Evolutionary conservation across 2,329 filamentous ascomycete species (phyloP).

Genomic region (Aspergillus sp.): DNA sequence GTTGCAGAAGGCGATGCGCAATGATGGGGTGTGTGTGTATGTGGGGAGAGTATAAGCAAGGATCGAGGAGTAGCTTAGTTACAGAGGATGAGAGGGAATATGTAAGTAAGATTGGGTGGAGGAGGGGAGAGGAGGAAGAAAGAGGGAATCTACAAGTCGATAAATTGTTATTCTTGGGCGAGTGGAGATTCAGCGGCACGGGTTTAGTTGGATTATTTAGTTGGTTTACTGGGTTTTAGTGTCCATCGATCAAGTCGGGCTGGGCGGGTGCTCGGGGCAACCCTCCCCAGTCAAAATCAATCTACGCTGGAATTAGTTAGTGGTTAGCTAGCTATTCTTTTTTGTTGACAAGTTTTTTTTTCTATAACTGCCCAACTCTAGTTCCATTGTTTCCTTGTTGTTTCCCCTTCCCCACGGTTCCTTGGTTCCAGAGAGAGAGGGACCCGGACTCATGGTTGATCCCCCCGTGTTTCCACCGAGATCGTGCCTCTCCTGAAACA

Average conservation of each 20-base stretch:
- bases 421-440: not conserved
- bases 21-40: not conserved
- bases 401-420: not conserved
- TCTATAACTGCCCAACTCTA: not conserved
- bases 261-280: slow-evolving; percentile 27
- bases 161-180: slow-evolving; percentile 13
- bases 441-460: not conserved
- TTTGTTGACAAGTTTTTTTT: no score
- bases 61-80: not conserved
- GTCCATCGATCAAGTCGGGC: slow-evolving; percentile 10
- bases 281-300: slow-evolving; percentile 8
- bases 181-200: slow-evolving; percentile 12
- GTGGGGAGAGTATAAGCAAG: not conserved
- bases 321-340: no score
- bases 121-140: not conserved
- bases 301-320: no score
- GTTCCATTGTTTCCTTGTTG: not conserved
- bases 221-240: no score
- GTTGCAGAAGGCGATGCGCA: not conserved
- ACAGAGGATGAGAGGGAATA: not conserved
- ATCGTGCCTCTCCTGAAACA: slow-evolving; percentile 2
- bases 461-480: slow-evolving; percentile 1
- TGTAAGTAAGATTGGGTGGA: not conserved
- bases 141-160: not conserved
- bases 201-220: not conserved